Conservation (phyloP, 768 basidiomycete genomes). For the Aureoboletus auriporus region DNA sequence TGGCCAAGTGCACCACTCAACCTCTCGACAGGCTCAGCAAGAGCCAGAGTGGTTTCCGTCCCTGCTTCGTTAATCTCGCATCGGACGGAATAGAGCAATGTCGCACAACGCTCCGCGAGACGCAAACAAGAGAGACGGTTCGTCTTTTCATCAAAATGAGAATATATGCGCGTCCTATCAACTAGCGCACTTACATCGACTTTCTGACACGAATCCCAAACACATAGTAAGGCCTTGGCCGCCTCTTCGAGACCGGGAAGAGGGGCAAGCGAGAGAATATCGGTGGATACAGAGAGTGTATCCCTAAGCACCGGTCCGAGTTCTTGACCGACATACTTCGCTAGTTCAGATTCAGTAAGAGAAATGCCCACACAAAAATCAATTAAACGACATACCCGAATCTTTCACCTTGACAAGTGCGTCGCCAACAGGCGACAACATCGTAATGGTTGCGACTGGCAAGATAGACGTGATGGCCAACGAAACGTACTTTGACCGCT, state of each 20-base stretch:
- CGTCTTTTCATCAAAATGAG: slow-evolving; percentile 37
- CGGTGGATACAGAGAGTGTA: slow-evolving; percentile 31
- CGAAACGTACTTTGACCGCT: slow-evolving; percentile 18
- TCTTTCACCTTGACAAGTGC: slow-evolving; percentile 18
- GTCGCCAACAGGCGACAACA: slow-evolving; percentile 23
- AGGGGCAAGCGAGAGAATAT: slow-evolving; percentile 46
- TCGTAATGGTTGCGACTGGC: slow-evolving; percentile 11
- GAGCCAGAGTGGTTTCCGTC: slow-evolving; percentile 42
- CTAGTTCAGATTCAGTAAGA: slow-evolving; percentile 11
- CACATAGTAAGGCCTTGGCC: slow-evolving; percentile 47
- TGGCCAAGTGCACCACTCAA: slow-evolving; percentile 37
- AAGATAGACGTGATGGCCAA: slow-evolving; percentile 27
- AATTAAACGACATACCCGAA: slow-evolving; percentile 9
- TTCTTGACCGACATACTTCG: slow-evolving; percentile 32
- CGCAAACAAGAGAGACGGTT: slow-evolving; percentile 67
- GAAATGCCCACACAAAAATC: neutral
- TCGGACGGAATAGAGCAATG: slow-evolving; percentile 58
- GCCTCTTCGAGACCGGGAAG: slow-evolving; percentile 52
- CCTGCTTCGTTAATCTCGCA: slow-evolving; percentile 62
- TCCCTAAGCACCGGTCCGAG: slow-evolving; percentile 35
- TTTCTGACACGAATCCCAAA: slow-evolving; percentile 61
- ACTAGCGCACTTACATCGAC: slow-evolving; percentile 50
- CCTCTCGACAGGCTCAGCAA: slow-evolving; percentile 43
- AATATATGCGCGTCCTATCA: neutral
- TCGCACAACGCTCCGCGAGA: slow-evolving; percentile 69